Evolutionary conservation across 306 rosid species (phyloP), one percentile per base, ranked within the genome.

Genomic region (Inga leiocalycina): DNA sequence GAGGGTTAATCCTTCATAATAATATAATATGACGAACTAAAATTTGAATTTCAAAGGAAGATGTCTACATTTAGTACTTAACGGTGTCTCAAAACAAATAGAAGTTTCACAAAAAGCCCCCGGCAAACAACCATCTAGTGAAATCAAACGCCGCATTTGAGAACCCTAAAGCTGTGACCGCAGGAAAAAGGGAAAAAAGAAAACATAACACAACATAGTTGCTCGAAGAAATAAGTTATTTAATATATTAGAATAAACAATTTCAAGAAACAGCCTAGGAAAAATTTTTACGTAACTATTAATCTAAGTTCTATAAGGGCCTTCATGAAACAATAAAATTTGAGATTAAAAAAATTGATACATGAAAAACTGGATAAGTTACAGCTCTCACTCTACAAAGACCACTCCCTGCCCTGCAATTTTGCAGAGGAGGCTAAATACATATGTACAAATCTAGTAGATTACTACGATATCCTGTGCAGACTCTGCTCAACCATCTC

Each of bases 331-430:
- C 83, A 88, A 89, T 81, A 87, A 82, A 86, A 81, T 48, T 64
- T 68, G 84, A 44, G 74, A 71, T n/a, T 76, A 84, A 81, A 80
- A 65, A 82, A 39, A 81, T 73, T 67, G 85, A 76, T 84, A 84
- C 80, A 88, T 59, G 88, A 84, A 85, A 89, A 86, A 91, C 93
- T 87, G 84, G 77, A 79, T 82, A 85, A 85, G 88, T 87, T 91
- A 90, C 89, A 85, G 79, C 90, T 89, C 97, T 89, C 92, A 82
- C 92, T 89, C 93, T 94, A 56, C 62, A 89, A 84, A 30, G 88
- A 88, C 86, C 86, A 84, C 92, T 85, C 88, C 92, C 93, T 80
- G 83, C 85, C 86, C 91, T 86, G 91, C 97, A 86, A 86, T 92
- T 86, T 85, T 86, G 89, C 92, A 89, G 90, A 92, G 83, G 91